These are phyloP conservation scores for Aphanocladium album DNA, from an alignment of 2,329 filamentous ascomycete genomes.

Conservation along the genomic window DNA sequence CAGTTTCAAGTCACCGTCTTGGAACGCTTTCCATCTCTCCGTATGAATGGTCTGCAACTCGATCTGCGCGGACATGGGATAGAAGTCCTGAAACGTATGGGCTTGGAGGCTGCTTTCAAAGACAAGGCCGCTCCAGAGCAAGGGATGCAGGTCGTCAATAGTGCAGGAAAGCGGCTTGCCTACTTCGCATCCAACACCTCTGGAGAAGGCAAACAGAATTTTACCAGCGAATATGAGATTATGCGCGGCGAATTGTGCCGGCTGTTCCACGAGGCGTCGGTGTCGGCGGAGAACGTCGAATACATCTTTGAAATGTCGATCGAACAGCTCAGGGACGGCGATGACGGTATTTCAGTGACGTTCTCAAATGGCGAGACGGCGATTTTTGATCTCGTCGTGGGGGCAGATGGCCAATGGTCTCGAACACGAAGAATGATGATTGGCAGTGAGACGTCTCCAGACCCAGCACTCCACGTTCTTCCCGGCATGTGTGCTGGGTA, in stretches of 20 bases:
- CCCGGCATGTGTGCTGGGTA: slow-evolving; percentile 26
- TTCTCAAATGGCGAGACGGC: slow-evolving; percentile 39
- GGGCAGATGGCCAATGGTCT: slow-evolving; percentile 51
- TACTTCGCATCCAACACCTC: slow-evolving; percentile 30
- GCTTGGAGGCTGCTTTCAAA: slow-evolving; percentile 39
- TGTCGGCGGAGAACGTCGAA: slow-evolving; percentile 15
- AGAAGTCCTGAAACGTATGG: slow-evolving; percentile 47
- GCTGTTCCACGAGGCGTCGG: slow-evolving; percentile 34
- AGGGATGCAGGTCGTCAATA: slow-evolving; percentile 40
- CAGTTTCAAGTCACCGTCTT: slow-evolving; percentile 37
- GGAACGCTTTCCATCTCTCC: slow-evolving; percentile 35
- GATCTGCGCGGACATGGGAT: slow-evolving; percentile 50
- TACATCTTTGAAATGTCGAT: slow-evolving; percentile 27
- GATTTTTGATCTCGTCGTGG: slow-evolving; percentile 48
- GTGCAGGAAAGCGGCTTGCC: slow-evolving; percentile 31
- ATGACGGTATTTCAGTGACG: slow-evolving; percentile 29
- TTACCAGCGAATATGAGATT: slow-evolving; percentile 50
- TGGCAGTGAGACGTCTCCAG: slow-evolving; percentile 17
- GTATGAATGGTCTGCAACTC: slow-evolving; percentile 46
- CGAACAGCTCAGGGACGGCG: slow-evolving; percentile 21
- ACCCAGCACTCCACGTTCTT: slow-evolving; percentile 15
- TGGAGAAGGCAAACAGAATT: slow-evolving; percentile 25
- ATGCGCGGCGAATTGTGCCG: slow-evolving; percentile 47
- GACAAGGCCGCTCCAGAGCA: slow-evolving; percentile 39
- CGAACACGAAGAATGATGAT: slow-evolving; percentile 40